Percentiles rank a stretch among this genome's conserved stretches.
These are phyloP conservation scores for Mesembryanthemum crystallinum DNA, from an alignment of 148 eudicot species.

Conservation along the genomic window DNA sequence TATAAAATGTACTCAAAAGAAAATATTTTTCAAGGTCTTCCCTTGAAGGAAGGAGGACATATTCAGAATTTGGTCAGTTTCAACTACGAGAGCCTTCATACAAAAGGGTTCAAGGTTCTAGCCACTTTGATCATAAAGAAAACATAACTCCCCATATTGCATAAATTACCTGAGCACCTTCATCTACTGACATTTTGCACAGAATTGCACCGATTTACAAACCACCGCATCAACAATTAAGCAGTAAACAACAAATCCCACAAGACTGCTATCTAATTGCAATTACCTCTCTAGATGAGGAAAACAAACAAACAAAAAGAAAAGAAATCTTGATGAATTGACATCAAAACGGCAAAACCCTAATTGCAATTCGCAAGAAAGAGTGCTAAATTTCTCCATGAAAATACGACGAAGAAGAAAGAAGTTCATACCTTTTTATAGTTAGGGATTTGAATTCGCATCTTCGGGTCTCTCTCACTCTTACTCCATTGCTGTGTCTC, in stretches of 20 bases:
- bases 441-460: background rate
- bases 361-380: too few relatives aligned
- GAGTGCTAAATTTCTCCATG: constrained; percentile 18
- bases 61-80: background rate
- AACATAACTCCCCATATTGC: background rate
- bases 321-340: too few relatives aligned
- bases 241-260: background rate
- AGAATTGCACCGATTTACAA: background rate
- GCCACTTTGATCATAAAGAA: background rate
- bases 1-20: too few relatives aligned
- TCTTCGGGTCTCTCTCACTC: background rate
- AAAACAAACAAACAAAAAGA: background rate
- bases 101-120: background rate
- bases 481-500: background rate
- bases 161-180: background rate
- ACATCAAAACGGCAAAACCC: background rate
- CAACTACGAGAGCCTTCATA: background rate
- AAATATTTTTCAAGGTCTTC: too few relatives aligned
- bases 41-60: too few relatives aligned
- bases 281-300: too few relatives aligned
- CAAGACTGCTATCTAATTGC: background rate
- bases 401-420: background rate
- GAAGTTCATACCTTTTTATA: constrained; percentile 12
- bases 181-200: background rate
- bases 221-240: background rate